Evolutionary conservation across 495 filamentous ascomycete species (phyloP).

Genomic region (Tuber calosporum): DNA sequence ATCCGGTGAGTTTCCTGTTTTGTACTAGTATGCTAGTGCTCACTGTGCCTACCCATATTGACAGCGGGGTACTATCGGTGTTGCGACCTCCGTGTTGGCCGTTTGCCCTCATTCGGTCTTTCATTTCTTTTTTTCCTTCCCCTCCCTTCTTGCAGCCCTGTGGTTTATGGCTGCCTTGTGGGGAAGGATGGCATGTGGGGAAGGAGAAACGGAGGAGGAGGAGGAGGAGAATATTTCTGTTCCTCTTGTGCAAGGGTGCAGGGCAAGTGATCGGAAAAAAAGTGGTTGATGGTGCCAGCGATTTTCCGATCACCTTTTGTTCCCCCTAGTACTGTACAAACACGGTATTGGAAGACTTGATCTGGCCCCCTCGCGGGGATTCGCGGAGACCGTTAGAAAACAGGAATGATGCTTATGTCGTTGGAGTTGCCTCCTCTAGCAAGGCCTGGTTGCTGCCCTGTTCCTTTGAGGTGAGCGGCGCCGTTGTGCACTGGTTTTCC

Average conservation of each 20-base stretch:
- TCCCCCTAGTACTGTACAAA: too few species aligned
- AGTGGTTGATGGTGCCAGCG: too few species aligned
- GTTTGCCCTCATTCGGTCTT: background rate
- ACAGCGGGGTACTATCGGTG: background rate
- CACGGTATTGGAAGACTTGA: background rate
- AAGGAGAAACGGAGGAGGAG: background rate
- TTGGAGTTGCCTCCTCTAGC: background rate
- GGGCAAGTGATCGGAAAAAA: too few species aligned
- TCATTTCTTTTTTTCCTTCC: background rate
- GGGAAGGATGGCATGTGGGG: background rate
- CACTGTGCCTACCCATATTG: background rate
- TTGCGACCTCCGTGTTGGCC: background rate
- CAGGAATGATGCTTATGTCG: background rate
- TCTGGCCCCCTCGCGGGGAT: background rate
- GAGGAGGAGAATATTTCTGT: background rate
- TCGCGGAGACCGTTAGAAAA: background rate
- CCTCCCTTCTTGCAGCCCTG: background rate
- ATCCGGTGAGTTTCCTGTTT: background rate
- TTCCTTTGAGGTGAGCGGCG: background rate
- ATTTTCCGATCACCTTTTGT: too few species aligned
- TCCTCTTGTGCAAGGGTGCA: background rate
- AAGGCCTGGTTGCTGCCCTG: background rate
- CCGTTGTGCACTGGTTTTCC: background rate
- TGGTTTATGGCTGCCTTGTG: background rate
- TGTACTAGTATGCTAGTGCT: background rate